Evolutionary conservation across 2,329 filamentous ascomycete genomes (phyloP), one percentile per base, ranked within the genome.

Genomic region (Coniella vitis): DNA sequence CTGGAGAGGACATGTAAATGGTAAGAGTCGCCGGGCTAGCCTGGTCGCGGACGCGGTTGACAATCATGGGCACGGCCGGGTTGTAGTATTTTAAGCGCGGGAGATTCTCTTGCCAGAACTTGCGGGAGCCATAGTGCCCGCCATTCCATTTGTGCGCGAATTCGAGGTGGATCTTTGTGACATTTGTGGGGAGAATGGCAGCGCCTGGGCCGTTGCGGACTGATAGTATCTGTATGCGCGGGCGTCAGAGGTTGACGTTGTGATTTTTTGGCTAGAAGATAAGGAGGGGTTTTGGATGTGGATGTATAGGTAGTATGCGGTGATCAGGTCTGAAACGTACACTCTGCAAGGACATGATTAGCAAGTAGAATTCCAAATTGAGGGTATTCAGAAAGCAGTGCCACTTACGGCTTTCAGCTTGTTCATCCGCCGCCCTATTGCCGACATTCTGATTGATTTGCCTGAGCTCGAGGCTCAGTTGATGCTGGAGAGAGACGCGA

Each of bases 31-130:
- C 79, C 7, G 77, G 70, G 19, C 72, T 72, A 4, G 71, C 65
- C 57, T 81, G 73, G 38, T 83, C 69, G 34, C 65, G 60, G 55
- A 78, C 83, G 51, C 87, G 85, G 65, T 85, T 84, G 59, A 95
- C 80, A 51, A 87, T 83, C 78, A 97, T 94, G 38, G 85, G 81
- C 39, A 96, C 67, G 12, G 81, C 71, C 1, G 93, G 93, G 66
- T 98, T 98, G 75, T 95, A 86, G 72, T 84, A 98, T 75, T 98
- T 96, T 57, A 98, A 75, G 49, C 88, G 81, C 19, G 88, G 87
- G 41, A 97, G 82, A 63, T 83, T 85, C 53, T 83, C 74, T 55
- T 79, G 81, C 87, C 89, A 95, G 77, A 98, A 96, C 71, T 88
- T 88, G 61, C 79, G 81, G 50, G 86, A 76, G 41, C 87, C 87